Conservation (phyloP, 352 stramenopile genomes). For the Halophytophthora batemanensis region DNA sequence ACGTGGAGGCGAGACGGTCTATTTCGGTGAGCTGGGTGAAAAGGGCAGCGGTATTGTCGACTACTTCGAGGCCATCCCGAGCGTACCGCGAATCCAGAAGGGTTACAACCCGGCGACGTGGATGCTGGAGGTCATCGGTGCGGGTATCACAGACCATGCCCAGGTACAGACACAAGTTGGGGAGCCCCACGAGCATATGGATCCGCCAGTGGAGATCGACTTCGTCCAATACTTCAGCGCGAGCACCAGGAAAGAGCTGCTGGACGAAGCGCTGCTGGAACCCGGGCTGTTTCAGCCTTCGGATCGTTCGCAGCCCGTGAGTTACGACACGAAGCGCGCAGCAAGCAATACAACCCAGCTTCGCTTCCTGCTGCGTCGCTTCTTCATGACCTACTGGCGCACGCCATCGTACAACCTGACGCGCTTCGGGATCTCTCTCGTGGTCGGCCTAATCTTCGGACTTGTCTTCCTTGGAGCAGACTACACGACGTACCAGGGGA, state of each 20-base stretch:
- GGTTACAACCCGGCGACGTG: slow-evolving; percentile 73
- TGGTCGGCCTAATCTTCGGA: slow-evolving; percentile 74
- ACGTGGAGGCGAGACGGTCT: slow-evolving; percentile 52
- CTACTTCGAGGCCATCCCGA: slow-evolving; percentile 72
- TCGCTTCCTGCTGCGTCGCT: slow-evolving; percentile 38
- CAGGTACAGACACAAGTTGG: too few species aligned
- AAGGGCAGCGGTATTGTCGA: slow-evolving; percentile 34
- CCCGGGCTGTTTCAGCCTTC: slow-evolving; percentile 22
- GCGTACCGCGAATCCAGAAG: slow-evolving; percentile 43
- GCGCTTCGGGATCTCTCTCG: slow-evolving; percentile 54
- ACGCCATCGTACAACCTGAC: slow-evolving; percentile 82
- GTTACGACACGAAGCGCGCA: slow-evolving; percentile 33
- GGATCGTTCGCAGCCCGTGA: slow-evolving; percentile 4
- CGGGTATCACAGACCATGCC: too few species aligned
- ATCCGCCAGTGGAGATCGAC: slow-evolving; percentile 13
- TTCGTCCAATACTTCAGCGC: slow-evolving; percentile 24
- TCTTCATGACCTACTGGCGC: slow-evolving; percentile 51
- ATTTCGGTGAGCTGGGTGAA: slow-evolving; percentile 42
- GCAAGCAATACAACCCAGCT: slow-evolving; percentile 30
- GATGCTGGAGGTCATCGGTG: slow-evolving; percentile 75
- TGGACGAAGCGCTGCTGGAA: slow-evolving; percentile 17
- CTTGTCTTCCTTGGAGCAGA: slow-evolving; percentile 47
- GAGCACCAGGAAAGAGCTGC: slow-evolving; percentile 18
- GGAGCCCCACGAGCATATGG: too few species aligned
- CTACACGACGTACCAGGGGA: slow-evolving; percentile 37